Base-by-base conservation (phyloP, 192 early-diverging fungal genomes). In the Backusella westeae region DNA sequence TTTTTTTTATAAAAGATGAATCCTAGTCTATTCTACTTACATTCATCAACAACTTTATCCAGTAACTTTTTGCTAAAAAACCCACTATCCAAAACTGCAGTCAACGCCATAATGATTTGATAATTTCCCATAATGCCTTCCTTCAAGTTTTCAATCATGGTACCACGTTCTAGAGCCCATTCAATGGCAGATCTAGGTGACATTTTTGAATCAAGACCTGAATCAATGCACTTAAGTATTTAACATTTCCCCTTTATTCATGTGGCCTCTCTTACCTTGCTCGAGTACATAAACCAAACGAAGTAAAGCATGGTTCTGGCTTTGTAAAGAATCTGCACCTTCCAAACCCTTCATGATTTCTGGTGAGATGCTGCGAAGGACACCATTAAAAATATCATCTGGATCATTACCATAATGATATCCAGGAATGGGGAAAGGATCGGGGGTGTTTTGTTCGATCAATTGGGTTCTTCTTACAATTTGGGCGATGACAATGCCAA, bases 51-150 rank as follows among this genome's bases (percentile, higher is more conserved):
- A 3, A 86, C 78, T 34, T 78, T 75, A 75, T 91, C 90, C 46
- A 90, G 39, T 15, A 85, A n/a, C 4, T 75, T 72, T 77, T 91
- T 91, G 68, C 75, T 72, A 8, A 81, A 81, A 19, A 39, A 9
- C 1, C 90, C 90, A 36, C 84, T 73, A 21, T 86, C 81, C 6
- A 91, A 41, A 0, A 88, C 78, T 41, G 83, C 82, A 32, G 73
- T 38, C 0, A 91, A 73, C 8, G 83, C 77, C 0, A 72, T 35
- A 52, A 91, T 86, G 34, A 73, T 80, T 15, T 80, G 82, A 69
- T 89, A 91, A 34, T 90, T 88, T 36, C 90, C 90, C n/a, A 80
- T 69, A 26, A 90, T 81, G 7, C 88, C 89, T 42, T 75, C 79
- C 42, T 86, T 87, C 1, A 91, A 74, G 23, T 87, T 86, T 35